Conservation (phyloP, 1,284 basidiomycete species). For the Cutaneotrichosporon sp. region DNA sequence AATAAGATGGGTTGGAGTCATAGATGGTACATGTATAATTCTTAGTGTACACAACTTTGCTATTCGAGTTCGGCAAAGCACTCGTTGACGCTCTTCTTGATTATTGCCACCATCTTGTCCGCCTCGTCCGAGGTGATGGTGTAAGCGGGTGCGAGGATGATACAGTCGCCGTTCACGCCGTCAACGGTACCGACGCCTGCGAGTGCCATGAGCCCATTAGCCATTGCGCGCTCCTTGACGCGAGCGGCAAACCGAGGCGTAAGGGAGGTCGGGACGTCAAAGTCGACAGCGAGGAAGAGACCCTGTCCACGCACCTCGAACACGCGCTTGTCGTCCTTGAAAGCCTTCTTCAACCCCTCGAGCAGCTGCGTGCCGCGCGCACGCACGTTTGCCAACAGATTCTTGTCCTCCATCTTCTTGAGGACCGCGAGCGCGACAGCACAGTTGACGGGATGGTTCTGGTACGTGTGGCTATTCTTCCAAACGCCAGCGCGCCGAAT, state of each 20-base stretch:
- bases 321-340: slow-evolving; percentile 26
- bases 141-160: slow-evolving; percentile 37
- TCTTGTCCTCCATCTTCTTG: slow-evolving; percentile 65
- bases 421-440: slow-evolving; percentile 77
- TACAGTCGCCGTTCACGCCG: slow-evolving; percentile 32
- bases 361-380: slow-evolving; percentile 33
- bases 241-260: slow-evolving; percentile 31
- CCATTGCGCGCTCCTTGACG: slow-evolving; percentile 33
- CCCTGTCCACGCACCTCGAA: slow-evolving; percentile 58
- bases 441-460: slow-evolving; percentile 73
- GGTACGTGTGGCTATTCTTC: slow-evolving; percentile 80
- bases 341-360: slow-evolving; percentile 22
- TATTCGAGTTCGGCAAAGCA: slow-evolving; percentile 14
- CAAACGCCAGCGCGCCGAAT: slow-evolving; percentile 57
- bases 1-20: neutral
- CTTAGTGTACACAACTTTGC: neutral
- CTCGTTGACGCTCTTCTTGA: slow-evolving; percentile 22
- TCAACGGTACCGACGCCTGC: slow-evolving; percentile 33
- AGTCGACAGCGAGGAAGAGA: slow-evolving; percentile 50
- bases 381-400: slow-evolving; percentile 54
- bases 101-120: slow-evolving; percentile 27
- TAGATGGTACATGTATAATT: neutral
- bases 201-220: slow-evolving; percentile 35
- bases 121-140: slow-evolving; percentile 30
- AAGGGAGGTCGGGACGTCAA: slow-evolving; percentile 27